Evolutionary conservation across 345 rosid species (phyloP).

Genomic region (Salix exigua): DNA sequence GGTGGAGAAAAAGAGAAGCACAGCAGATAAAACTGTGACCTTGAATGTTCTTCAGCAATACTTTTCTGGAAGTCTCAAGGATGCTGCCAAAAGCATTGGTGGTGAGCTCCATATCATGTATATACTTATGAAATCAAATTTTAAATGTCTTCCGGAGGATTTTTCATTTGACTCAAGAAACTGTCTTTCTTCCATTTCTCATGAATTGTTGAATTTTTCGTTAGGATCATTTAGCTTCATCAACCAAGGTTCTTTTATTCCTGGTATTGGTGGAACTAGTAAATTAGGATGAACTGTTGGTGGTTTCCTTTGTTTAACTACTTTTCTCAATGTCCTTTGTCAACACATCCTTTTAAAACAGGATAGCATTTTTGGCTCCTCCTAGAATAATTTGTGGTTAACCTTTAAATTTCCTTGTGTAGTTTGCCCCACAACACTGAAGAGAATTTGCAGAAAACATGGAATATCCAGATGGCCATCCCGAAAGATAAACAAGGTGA

Average conservation of each 20-base stretch:
- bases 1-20: constrained; percentile 63
- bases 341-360: background rate
- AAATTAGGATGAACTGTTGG: background rate
- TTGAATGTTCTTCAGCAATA: constrained; percentile 75
- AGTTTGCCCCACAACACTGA: constrained; percentile 94
- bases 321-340: background rate
- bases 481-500: constrained; percentile 90
- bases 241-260: background rate
- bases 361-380: background rate
- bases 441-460: constrained; percentile 93
- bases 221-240: background rate
- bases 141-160: background rate
- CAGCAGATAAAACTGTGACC: constrained; percentile 84
- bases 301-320: background rate
- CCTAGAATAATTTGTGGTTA: background rate
- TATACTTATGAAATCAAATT: background rate
- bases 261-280: background rate
- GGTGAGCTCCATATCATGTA: constrained; percentile 42
- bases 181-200: background rate
- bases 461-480: constrained; percentile 96
- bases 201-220: background rate
- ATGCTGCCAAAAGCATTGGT: constrained; percentile 88
- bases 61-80: constrained; percentile 84
- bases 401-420: constrained; percentile 22
- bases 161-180: background rate